Evolutionary conservation across 371 early-diverging fungal genomes (phyloP).

Genomic region (Mortierella sp.): DNA sequence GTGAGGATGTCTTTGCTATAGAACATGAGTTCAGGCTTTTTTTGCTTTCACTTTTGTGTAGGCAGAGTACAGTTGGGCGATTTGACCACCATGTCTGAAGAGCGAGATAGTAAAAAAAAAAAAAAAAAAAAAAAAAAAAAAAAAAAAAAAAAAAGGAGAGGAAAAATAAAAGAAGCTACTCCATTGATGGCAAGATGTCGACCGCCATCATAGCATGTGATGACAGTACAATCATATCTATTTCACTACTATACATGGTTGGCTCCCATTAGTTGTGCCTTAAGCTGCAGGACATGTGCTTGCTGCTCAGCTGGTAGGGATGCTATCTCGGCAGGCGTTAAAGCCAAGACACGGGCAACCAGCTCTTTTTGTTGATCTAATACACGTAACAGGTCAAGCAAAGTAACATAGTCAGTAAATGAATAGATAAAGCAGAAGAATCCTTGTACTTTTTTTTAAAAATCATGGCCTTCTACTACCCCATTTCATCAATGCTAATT

Average conservation of each 20-base stretch:
- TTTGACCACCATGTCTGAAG: neutral
- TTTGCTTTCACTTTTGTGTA: neutral
- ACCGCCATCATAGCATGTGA: neutral
- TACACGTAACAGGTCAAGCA: neutral
- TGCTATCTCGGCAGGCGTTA: conserved; percentile 69
- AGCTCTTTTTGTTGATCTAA: conserved; percentile 66
- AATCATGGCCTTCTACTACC: too few species aligned
- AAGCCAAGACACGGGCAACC: conserved; percentile 63
- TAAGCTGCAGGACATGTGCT: conserved; percentile 60
- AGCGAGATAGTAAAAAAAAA: neutral
- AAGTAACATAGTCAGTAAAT: neutral
- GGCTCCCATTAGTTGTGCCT: conserved; percentile 46
- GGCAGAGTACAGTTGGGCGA: too few species aligned
- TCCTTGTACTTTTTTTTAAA: neutral
- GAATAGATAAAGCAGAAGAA: neutral
- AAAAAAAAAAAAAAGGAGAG: neutral
- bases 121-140: neutral
- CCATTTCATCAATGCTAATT: neutral
- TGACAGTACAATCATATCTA: conserved; percentile 8
- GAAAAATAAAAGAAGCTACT: neutral
- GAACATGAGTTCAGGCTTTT: conserved; percentile 26
- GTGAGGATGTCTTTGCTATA: conserved; percentile 50
- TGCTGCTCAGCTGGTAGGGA: conserved; percentile 67
- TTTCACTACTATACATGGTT: conserved; percentile 1
- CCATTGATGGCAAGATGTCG: conserved; percentile 3